These are phyloP conservation scores for Selenicereus undatus DNA, from an alignment of 148 eudicot genomes.

Conservation along the genomic window DNA sequence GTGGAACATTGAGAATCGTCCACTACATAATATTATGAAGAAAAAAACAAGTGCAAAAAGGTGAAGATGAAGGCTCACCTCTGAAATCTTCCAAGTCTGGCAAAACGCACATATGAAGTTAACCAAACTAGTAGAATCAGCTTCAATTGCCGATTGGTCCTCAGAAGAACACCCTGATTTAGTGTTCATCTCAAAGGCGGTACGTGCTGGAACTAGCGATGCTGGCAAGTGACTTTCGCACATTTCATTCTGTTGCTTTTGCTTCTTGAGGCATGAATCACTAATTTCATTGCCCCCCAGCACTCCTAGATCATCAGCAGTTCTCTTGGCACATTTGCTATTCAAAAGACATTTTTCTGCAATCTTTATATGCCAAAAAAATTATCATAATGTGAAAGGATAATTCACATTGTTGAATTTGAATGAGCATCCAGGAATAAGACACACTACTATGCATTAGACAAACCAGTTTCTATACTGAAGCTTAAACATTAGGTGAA, in stretches of 20 bases:
- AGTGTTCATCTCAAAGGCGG: slow-evolving; percentile 16
- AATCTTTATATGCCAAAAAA: slow-evolving; percentile 16
- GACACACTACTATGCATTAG: not conserved
- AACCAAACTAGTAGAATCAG: slow-evolving; percentile 17
- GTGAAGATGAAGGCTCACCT: slow-evolving; percentile 31
- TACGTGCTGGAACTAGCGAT: slow-evolving; percentile 12
- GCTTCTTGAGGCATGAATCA: slow-evolving; percentile 41
- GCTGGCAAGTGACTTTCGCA: slow-evolving; percentile 17
- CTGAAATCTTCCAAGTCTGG: slow-evolving; percentile 48
- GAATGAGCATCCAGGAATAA: not conserved
- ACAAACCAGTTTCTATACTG: not conserved
- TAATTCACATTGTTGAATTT: not conserved
- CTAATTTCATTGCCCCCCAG: slow-evolving; percentile 17
- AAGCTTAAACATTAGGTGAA: not conserved
- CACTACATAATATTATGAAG: not conserved
- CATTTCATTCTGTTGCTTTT: slow-evolving; percentile 35
- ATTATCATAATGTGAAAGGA: not conserved
- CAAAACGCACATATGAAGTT: slow-evolving; percentile 64
- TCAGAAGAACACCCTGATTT: slow-evolving; percentile 22
- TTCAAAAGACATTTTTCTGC: slow-evolving; percentile 23
- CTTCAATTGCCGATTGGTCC: slow-evolving; percentile 12
- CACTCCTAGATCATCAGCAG: slow-evolving; percentile 12
- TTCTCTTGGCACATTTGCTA: slow-evolving; percentile 31
- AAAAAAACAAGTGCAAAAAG: not conserved
- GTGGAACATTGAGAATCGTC: not conserved